phyloP scores from a whole-genome alignment of 345 rosid genomes.

The Stellera chamaejasme region DNA sequence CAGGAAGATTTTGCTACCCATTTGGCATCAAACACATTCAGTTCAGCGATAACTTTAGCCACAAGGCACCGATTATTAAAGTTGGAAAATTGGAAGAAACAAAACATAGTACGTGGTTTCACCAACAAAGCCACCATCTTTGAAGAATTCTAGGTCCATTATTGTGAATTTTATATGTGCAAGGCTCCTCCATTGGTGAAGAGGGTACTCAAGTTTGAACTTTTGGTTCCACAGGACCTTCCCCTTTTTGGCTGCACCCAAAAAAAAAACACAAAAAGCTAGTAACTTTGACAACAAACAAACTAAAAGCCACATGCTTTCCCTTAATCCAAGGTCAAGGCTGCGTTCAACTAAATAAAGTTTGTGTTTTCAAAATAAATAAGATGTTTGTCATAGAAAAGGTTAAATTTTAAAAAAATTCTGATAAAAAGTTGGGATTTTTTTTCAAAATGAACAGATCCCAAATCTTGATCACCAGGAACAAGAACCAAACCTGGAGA shows the following conservation, averaged over 20 bases:
- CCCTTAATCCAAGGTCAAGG: no score
- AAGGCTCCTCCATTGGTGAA: constrained; percentile 42
- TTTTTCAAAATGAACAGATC: no score
- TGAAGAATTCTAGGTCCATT: constrained; percentile 54
- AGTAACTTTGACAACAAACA: neutral
- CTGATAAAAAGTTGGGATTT: no score
- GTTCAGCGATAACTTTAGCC: no score
- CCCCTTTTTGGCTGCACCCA: constrained; percentile 40
- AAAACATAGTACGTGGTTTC: constrained; percentile 47
- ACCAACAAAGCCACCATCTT: constrained; percentile 58
- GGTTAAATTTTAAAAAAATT: no score
- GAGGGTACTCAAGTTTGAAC: constrained; percentile 47
- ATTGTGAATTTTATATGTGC: constrained; percentile 53
- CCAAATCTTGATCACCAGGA: neutral
- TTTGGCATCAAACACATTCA: no score
- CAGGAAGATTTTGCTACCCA: neutral
- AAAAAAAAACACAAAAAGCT: neutral
- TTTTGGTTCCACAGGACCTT: constrained; percentile 82
- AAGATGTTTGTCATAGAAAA: no score
- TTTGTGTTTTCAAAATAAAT: no score
- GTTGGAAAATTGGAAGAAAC: no score
- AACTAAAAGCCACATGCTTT: no score
- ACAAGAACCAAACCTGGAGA: constrained; percentile 24
- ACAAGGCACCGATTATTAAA: no score
- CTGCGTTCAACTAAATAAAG: no score